Percentiles rank a stretch among this genome's conserved stretches.
phyloP scores from a whole-genome alignment of 345 rosid species.

The Gossypium stocksii region DNA sequence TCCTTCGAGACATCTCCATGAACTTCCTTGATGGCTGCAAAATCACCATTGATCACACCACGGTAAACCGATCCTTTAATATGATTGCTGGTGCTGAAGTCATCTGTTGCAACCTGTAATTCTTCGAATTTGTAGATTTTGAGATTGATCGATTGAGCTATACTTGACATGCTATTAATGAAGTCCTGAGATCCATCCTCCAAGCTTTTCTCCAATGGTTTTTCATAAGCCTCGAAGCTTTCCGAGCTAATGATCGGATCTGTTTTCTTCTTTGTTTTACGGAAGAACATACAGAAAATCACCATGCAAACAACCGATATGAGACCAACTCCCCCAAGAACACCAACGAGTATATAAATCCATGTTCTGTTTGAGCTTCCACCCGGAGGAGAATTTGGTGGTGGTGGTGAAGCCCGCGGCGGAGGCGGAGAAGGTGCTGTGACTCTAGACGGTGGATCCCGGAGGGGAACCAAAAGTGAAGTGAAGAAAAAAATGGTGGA shows the following conservation, averaged over 20 bases:
- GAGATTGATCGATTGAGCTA: slow-evolving; percentile 52
- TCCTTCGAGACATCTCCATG: slow-evolving; percentile 67
- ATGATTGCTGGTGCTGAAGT: slow-evolving; percentile 49
- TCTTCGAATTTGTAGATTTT: slow-evolving; percentile 57
- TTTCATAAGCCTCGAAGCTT: slow-evolving; percentile 35
- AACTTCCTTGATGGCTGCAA: slow-evolving; percentile 68
- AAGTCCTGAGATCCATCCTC: slow-evolving; percentile 44
- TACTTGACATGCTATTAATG: slow-evolving; percentile 36
- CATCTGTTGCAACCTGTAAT: slow-evolving; percentile 54
- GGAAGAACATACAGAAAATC: slow-evolving; percentile 29
- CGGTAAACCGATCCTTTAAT: slow-evolving; percentile 56
- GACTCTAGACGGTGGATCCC: slow-evolving; percentile 39
- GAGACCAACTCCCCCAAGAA: slow-evolving; percentile 44
- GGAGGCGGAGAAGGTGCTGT: slow-evolving; percentile 30
- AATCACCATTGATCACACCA: slow-evolving; percentile 61
- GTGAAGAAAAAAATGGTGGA: slow-evolving; percentile 39
- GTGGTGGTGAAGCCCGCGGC: slow-evolving; percentile 29
- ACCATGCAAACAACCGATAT: slow-evolving; percentile 20
- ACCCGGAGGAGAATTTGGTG: slow-evolving; percentile 21
- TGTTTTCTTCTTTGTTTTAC: slow-evolving; percentile 22
- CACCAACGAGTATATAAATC: slow-evolving; percentile 48
- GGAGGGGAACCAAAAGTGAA: slow-evolving; percentile 49
- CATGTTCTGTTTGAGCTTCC: slow-evolving; percentile 42
- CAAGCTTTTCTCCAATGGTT: slow-evolving; percentile 30
- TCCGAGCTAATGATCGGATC: slow-evolving; percentile 19